Evolutionary conservation across 768 basidiomycete species (phyloP).

Genomic region (Flagelloscypha sp.): DNA sequence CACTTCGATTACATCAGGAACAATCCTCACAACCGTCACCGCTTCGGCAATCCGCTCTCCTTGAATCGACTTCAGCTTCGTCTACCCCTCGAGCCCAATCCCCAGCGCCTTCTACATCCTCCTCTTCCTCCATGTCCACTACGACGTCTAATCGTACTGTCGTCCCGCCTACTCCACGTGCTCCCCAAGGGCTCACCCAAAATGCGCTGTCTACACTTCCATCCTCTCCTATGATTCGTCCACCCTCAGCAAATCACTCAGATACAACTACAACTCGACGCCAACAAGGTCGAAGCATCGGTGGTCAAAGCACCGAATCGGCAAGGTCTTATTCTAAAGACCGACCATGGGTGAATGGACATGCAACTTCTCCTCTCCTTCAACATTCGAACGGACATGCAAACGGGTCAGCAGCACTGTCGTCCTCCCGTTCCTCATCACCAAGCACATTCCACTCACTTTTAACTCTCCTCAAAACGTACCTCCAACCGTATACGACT

Average conservation of each 20-base stretch:
- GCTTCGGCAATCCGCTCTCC: slow-evolving; percentile 18
- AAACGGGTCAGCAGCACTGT: too few relatives aligned
- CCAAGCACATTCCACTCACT: slow-evolving; percentile 11
- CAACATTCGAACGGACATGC: slow-evolving; percentile 7
- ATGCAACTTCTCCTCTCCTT: not conserved
- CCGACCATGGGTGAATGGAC: slow-evolving; percentile 13
- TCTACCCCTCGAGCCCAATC: slow-evolving; percentile 18
- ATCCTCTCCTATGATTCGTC: slow-evolving; percentile 16
- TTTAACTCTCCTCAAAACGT: slow-evolving; percentile 40
- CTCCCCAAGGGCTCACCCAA: slow-evolving; percentile 19
- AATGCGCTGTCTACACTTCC: slow-evolving; percentile 14
- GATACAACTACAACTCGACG: slow-evolving; percentile 17
- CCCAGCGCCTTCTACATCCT: slow-evolving; percentile 48
- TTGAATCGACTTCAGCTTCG: slow-evolving; percentile 26
- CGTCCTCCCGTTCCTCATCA: too few relatives aligned
- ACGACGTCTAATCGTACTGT: slow-evolving; percentile 68
- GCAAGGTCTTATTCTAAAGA: slow-evolving; percentile 32
- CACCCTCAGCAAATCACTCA: slow-evolving; percentile 14
- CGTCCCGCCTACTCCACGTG: slow-evolving; percentile 42
- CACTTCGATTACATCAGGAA: slow-evolving; percentile 21
- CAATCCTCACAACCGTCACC: slow-evolving; percentile 15
- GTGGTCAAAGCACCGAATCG: slow-evolving; percentile 24
- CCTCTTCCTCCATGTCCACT: slow-evolving; percentile 63
- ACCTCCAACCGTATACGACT: slow-evolving; percentile 39
- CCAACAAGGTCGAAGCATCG: slow-evolving; percentile 16